Percentiles rank a stretch among this genome's conserved stretches.
Evolutionary conservation across 1,284 basidiomycete species (phyloP).

Genomic region (Irpex rosettiformis): DNA sequence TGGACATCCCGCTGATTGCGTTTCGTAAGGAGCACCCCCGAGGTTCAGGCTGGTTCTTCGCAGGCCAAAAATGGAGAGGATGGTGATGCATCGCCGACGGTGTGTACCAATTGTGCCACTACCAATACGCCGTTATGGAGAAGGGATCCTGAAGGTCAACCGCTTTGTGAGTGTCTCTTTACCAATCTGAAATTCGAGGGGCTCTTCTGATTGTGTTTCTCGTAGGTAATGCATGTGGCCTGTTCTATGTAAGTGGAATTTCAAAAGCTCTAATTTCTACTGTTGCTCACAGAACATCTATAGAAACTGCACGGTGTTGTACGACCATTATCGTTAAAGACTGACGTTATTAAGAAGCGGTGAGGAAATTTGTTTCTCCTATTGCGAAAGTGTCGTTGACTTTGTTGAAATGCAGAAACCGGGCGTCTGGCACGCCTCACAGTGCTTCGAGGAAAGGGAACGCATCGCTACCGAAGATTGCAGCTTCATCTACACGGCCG

Average conservation of each 20-base stretch:
- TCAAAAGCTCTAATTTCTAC: conserved; percentile 17
- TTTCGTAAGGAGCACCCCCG: conserved; percentile 52
- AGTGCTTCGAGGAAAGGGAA: conserved; percentile 59
- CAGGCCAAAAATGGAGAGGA: conserved; percentile 52
- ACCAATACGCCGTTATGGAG: conserved; percentile 96
- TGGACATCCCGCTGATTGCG: not conserved
- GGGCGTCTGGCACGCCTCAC: conserved; percentile 69
- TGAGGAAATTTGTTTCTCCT: conserved; percentile 33
- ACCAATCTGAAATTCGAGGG: conserved; percentile 16
- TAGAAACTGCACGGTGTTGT: conserved; percentile 96
- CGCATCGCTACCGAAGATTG: conserved; percentile 62
- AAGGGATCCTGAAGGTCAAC: conserved; percentile 92
- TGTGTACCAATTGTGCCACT: conserved; percentile 94
- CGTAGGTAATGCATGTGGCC: conserved; percentile 79
- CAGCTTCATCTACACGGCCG: conserved; percentile 62
- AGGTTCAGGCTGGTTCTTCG: conserved; percentile 33
- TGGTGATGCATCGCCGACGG: conserved; percentile 67
- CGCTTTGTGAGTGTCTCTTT: conserved; percentile 70
- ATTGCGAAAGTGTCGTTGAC: not conserved
- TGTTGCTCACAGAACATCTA: conserved; percentile 19
- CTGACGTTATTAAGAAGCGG: conserved; percentile 98
- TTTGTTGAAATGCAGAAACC: conserved; percentile 51
- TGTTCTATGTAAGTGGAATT: conserved; percentile 76
- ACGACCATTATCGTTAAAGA: conserved; percentile 90
- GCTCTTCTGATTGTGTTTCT: conserved; percentile 10